Conservation (phyloP, 2,329 filamentous ascomycete species). For the Penicillium sp. region DNA sequence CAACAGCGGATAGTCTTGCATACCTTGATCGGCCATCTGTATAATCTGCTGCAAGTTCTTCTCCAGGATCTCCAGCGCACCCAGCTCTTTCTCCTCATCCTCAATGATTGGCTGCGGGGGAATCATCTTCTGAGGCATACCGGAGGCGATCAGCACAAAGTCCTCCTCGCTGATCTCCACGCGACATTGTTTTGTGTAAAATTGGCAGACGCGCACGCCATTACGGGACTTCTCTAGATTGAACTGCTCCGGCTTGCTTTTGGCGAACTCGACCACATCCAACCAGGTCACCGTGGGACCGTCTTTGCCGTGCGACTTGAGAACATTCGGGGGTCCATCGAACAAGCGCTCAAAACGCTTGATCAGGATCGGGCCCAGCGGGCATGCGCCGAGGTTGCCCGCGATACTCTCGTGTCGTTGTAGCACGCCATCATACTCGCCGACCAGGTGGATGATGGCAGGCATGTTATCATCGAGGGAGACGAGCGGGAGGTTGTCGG, state of each 20-base stretch:
- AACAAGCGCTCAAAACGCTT: constrained; percentile 87
- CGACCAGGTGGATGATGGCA: constrained; percentile 72
- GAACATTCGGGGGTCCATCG: constrained; percentile 74
- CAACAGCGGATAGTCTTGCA: constrained; percentile 15
- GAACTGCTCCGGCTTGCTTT: constrained; percentile 78
- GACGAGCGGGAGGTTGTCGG: constrained; percentile 65
- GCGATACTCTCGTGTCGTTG: constrained; percentile 86
- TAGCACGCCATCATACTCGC: constrained; percentile 82
- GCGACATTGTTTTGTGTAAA: constrained; percentile 77
- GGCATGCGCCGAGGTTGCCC: constrained; percentile 80
- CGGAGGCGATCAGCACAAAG: constrained; percentile 80
- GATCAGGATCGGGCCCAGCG: constrained; percentile 79
- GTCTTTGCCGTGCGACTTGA: constrained; percentile 65
- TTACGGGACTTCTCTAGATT: constrained; percentile 70
- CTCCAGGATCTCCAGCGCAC: constrained; percentile 82
- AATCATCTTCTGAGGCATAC: constrained; percentile 80
- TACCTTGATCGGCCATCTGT: constrained; percentile 77
- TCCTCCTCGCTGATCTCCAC: constrained; percentile 89
- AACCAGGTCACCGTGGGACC: constrained; percentile 74
- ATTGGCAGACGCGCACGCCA: constrained; percentile 75
- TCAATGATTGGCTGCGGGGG: constrained; percentile 80
- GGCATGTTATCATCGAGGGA: constrained; percentile 71
- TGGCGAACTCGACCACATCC: constrained; percentile 83
- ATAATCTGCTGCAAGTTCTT: constrained; percentile 76
- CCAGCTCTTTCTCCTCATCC: constrained; percentile 83